A percentile compares a stretch with the other conserved stretches of the same genome.
phyloP scores from a whole-genome alignment of 2,329 filamentous ascomycete genomes.

The Epichloe uncinata region DNA sequence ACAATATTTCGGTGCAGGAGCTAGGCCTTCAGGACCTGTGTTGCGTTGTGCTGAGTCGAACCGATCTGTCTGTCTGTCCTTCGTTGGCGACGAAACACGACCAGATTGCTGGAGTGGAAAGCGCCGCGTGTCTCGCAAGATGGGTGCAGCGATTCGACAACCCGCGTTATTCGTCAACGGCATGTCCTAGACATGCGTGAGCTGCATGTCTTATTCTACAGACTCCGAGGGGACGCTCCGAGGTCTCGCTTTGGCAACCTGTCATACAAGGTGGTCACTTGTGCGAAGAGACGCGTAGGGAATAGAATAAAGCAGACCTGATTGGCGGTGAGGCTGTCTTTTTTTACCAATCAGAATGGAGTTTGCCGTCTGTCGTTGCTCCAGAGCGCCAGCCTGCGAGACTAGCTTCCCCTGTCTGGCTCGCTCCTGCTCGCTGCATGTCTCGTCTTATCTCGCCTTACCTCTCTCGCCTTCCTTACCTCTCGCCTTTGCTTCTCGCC shows the following conservation, averaged over 20 bases:
- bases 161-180: constrained; percentile 13
- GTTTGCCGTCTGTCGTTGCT: background rate
- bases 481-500: background rate
- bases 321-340: constrained; percentile 1
- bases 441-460: constrained; percentile 5
- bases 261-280: background rate
- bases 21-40: background rate
- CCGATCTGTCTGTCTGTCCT: no score
- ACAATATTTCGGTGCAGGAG: background rate
- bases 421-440: constrained; percentile 4
- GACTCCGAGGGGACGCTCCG: constrained; percentile 22
- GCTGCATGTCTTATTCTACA: constrained; percentile 23
- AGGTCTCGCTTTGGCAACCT: constrained; percentile 1
- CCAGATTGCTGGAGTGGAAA: no score
- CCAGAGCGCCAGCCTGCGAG: background rate
- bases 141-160: background rate
- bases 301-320: no score
- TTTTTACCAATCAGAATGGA: constrained; percentile 4
- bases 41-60: background rate
- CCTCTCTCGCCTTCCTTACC: no score
- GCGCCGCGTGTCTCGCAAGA: no score
- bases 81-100: no score
- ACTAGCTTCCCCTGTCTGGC: background rate
- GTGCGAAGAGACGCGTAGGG: background rate
- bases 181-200: constrained; percentile 22